Percentiles rank a stretch among this genome's conserved stretches.
phyloP scores from a whole-genome alignment of 2,329 filamentous ascomycete species.

The Clarireedia monteithiana region DNA sequence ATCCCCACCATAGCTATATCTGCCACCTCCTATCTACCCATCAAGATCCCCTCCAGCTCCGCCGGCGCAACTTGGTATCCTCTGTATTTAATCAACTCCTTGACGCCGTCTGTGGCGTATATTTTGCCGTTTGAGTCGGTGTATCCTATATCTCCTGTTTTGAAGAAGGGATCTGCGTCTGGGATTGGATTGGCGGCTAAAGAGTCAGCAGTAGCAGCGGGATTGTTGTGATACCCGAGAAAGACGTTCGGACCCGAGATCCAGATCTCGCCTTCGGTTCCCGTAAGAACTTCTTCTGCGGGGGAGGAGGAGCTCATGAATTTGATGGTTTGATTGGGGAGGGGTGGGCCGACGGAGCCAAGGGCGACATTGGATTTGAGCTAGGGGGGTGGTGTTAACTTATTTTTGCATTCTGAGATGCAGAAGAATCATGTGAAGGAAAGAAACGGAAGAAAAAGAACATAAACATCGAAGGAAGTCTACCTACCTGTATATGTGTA shows the following conservation, averaged over 20 bases:
- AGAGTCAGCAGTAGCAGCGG: conserved; percentile 52
- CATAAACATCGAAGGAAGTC: no score
- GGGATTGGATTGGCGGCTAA: conserved; percentile 52
- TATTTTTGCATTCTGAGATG: neutral
- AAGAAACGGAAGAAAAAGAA: neutral
- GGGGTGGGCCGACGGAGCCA: conserved; percentile 3
- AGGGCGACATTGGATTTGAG: conserved; percentile 4
- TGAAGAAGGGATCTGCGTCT: conserved; percentile 46
- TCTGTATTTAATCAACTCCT: conserved; percentile 55
- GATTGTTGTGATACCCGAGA: conserved; percentile 48
- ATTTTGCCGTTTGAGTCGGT: conserved; percentile 69
- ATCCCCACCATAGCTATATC: conserved; percentile 57
- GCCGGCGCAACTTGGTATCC: conserved; percentile 62
- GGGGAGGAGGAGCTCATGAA: conserved; percentile 1
- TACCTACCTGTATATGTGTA: conserved; percentile 48
- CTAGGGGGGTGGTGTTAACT: neutral
- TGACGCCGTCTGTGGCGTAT: conserved; percentile 79
- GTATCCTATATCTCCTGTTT: conserved; percentile 73
- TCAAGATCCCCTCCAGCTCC: conserved; percentile 46
- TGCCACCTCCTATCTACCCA: conserved; percentile 35
- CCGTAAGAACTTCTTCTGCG: conserved; percentile 32
- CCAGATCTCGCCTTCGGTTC: conserved; percentile 60
- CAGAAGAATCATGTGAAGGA: no score
- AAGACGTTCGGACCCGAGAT: conserved; percentile 56
- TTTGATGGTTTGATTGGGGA: conserved; percentile 9